Base-by-base conservation (phyloP, 2,329 filamentous ascomycete species). In the Tolypocladium sp. region DNA sequence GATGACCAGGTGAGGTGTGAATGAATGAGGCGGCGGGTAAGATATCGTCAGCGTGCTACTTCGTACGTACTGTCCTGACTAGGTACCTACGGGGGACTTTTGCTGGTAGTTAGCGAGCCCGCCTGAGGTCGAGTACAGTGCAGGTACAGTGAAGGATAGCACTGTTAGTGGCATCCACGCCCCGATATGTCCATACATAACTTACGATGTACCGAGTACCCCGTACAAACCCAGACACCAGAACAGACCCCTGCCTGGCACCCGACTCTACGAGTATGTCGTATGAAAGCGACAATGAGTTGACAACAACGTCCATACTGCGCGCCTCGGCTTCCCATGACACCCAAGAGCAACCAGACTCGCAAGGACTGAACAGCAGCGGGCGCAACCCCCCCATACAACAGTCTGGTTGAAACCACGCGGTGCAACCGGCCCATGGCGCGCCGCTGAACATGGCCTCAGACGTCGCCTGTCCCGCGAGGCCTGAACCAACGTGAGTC, bases 401-500 rank as follows among this genome's bases (percentile, higher is more conserved):
- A 20, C 15, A 20, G 25, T 25, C 44, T 30, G 25, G 17, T 30
- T 51, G 46, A 30, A 27, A 51, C 7, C 27, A 3, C 25, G 25
- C 17, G 25, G 46, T 20, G 46, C 27, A 20, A 30, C 25, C 49
- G 20, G 27, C 49, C 30, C 30, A 53, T 53, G 49, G 49, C 49
- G 27, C n/a, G 20, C 4, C 15, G 30, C 49, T 53, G 49, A 53
- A 53, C 44, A 79, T 79, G 77, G 66, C 71, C 56, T 66, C 67
- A 55, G 75, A 77, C 25, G 44, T n/a, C 59, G 71, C 71, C 53
- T 81, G 79, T 63, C 76, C 77, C 13, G 64, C 69, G 37, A 66
- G 70, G 62, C 64, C 73, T 40, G 79, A 81, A 66, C 77, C 78
- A 56, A 76, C 79, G 79, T 80, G 62, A 71, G 77, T 72, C 40